Percentiles rank a stretch among this genome's conserved stretches.
Evolutionary conservation across 2,329 filamentous ascomycete species (phyloP).

Genomic region (Apiospora saccharicola): DNA sequence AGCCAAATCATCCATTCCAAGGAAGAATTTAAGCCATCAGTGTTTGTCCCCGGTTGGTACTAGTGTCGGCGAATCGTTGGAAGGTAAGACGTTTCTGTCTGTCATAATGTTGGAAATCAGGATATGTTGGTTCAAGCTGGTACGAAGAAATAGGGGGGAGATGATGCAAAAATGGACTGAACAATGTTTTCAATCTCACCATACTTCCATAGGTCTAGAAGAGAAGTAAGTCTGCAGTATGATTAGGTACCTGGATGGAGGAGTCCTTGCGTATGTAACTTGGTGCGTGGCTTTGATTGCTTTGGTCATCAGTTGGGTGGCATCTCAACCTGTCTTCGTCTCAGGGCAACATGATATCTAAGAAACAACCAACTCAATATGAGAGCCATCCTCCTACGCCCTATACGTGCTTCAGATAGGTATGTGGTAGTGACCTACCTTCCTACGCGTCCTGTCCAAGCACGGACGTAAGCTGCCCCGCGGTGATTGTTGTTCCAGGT

Average conservation of each 20-base stretch:
- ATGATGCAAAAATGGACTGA: not conserved
- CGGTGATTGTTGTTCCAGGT: not conserved
- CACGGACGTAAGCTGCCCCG: not conserved
- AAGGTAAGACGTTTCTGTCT: too few relatives aligned
- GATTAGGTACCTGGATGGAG: not conserved
- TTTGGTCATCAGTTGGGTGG: not conserved
- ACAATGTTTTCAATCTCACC: fast-evolving
- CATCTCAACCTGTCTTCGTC: not conserved
- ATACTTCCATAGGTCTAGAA: not conserved
- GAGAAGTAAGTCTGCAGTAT: not conserved
- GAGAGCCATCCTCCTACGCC: not conserved
- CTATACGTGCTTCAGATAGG: not conserved
- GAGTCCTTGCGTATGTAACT: not conserved
- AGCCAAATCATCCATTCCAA: too few relatives aligned
- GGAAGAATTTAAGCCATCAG: too few relatives aligned
- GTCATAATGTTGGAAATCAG: too few relatives aligned
- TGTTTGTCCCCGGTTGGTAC: too few relatives aligned
- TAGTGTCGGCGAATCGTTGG: too few relatives aligned
- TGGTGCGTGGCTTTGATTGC: not conserved
- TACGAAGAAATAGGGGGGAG: too few relatives aligned
- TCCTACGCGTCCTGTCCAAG: not conserved
- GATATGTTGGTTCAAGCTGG: too few relatives aligned
- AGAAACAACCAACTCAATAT: not conserved
- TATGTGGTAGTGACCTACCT: not conserved
- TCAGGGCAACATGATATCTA: not conserved